phyloP scores from a whole-genome alignment of 805 yeast genomes.

The Debaryomyces tyrocola region DNA sequence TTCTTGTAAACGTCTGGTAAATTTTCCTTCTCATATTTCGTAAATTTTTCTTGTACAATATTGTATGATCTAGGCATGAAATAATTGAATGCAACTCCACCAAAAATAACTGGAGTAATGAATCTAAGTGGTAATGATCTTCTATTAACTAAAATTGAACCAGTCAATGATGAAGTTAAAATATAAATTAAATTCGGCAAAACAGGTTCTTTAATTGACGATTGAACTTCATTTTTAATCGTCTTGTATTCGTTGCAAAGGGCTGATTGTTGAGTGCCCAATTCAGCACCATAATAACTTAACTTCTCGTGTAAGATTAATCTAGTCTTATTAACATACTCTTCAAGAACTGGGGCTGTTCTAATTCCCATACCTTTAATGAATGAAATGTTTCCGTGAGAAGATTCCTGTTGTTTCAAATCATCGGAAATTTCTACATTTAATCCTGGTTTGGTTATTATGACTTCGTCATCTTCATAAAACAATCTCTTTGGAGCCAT shows the following conservation, averaged over 20 bases:
- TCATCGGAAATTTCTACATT: conserved; percentile 36
- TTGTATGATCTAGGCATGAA: conserved; percentile 52
- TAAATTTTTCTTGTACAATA: conserved; percentile 26
- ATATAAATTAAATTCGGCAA: conserved; percentile 57
- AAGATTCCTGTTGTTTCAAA: conserved; percentile 38
- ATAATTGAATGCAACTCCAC: conserved; percentile 43
- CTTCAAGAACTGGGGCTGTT: conserved; percentile 48
- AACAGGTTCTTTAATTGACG: conserved; percentile 49
- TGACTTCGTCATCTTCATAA: conserved; percentile 52
- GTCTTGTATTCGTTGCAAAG: conserved; percentile 40
- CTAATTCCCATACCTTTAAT: conserved; percentile 57
- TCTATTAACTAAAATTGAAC: conserved; percentile 53
- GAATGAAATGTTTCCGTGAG: conserved; percentile 39
- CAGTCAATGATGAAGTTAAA: conserved; percentile 54
- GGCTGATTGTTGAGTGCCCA: conserved; percentile 47
- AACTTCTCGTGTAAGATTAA: conserved; percentile 36
- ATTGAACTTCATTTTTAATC: conserved; percentile 28
- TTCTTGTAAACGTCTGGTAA: conserved; percentile 33
- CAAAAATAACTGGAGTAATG: conserved; percentile 50
- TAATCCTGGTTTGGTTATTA: conserved; percentile 50
- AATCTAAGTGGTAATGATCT: conserved; percentile 51
- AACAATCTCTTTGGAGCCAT: conserved; percentile 37
- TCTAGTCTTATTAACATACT: conserved; percentile 41
- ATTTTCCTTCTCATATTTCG: conserved; percentile 24
- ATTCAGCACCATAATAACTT: conserved; percentile 42